Evolutionary conservation across 768 basidiomycete genomes (phyloP).

Genomic region (Agrocybe pediades): DNA sequence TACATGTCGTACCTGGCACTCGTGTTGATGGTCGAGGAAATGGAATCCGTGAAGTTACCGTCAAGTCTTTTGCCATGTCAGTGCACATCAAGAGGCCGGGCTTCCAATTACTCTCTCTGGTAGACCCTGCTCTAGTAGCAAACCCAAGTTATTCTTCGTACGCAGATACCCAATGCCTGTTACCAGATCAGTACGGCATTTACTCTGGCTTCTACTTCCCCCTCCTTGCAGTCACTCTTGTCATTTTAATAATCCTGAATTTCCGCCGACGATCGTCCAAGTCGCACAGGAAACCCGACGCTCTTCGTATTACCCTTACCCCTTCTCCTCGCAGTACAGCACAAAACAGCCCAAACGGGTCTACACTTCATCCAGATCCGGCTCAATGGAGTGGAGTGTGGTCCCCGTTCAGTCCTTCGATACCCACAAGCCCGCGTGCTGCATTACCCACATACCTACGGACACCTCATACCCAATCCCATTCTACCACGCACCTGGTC

Average conservation of each 20-base stretch:
- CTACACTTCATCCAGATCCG: conserved; percentile 30
- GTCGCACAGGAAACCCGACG: conserved; percentile 24
- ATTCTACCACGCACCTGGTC: conserved; percentile 37
- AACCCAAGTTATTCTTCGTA: conserved; percentile 41
- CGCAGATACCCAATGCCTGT: conserved; percentile 68
- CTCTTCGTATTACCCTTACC: conserved; percentile 18
- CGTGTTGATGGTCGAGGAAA: conserved; percentile 23
- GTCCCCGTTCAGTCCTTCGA: conserved; percentile 40
- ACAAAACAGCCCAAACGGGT: conserved; percentile 20
- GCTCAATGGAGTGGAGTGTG: conserved; percentile 31
- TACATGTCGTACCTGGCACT: conserved; percentile 40
- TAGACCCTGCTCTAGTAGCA: conserved; percentile 37
- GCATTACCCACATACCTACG: conserved; percentile 40
- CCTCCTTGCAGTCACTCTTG: conserved; percentile 52
- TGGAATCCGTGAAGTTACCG: conserved; percentile 73
- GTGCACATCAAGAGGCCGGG: conserved; percentile 76
- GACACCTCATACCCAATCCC: conserved; percentile 34
- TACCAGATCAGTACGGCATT: conserved; percentile 72
- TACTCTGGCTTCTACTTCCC: conserved; percentile 69
- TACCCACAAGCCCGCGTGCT: conserved; percentile 39
- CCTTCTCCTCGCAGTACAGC: conserved; percentile 32
- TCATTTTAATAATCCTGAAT: conserved; percentile 49
- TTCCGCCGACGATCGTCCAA: conserved; percentile 27
- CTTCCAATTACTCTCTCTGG: conserved; percentile 78
- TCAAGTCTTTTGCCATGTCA: conserved; percentile 85